Evolutionary conservation across 73 alveolate genomes (phyloP), one percentile per base, ranked within the genome.

Genomic region (Loxodes magnus): DNA sequence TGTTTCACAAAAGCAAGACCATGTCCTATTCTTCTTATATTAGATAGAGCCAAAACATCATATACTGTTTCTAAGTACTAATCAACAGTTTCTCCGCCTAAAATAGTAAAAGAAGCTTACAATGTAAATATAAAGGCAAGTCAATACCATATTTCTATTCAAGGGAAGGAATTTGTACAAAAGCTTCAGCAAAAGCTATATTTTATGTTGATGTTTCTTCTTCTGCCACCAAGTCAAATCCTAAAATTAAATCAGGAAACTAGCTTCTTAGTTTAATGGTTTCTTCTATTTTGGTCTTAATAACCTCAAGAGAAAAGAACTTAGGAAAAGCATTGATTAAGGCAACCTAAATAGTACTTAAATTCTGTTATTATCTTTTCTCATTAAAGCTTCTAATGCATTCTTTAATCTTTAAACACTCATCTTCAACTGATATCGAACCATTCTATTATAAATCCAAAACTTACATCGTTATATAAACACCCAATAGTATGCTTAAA

Each of bases 211-310:
- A n/a, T n/a, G n/a, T 7, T 29, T 72, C 87, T 44, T 72, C 87
- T 46, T 72, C 87, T 31, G 42, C 46, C 6, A 64, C 79, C 41
- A 72, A 15, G 31, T 72, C 87, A 48, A 31, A 72, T 4, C 71
- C 87, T 4, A 43, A 46, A 12, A 72, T 60, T 3, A 72, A 41
- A 16, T 53, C 35, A 9, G 24, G 27, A n/a, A n/a, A n/a, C n/a
- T n/a, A n/a, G n/a, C n/a, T n/a, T n/a, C n/a, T n/a, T n/a, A n/a
- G n/a, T n/a, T n/a, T n/a, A n/a, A n/a, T n/a, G n/a, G n/a, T n/a
- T n/a, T n/a, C n/a, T n/a, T n/a, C n/a, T n/a, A n/a, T n/a, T n/a
- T n/a, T n/a, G n/a, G n/a, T n/a, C n/a, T n/a, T n/a, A n/a, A n/a
- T n/a, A n/a, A n/a, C n/a, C n/a, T n/a, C n/a, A n/a, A n/a, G n/a